Percentiles rank a stretch among this genome's conserved stretches.
Evolutionary conservation across 257 asterid species (phyloP).

Genomic region (Solanum dulcamara): DNA sequence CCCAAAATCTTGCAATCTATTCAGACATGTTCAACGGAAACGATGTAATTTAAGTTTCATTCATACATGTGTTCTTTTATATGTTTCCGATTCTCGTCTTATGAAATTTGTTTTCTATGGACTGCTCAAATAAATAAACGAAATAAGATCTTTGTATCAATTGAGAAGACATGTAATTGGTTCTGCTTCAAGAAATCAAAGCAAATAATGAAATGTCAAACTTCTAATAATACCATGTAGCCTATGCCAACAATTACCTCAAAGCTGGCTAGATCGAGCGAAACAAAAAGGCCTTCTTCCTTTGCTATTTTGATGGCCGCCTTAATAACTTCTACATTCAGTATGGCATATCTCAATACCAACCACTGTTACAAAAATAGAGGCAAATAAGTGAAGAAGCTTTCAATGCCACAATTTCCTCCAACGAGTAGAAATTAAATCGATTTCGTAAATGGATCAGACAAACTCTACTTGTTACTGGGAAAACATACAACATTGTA

Average conservation of each 20-base stretch:
- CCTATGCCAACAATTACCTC: conserved; percentile 42
- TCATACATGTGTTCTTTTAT: neutral
- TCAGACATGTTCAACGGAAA: neutral
- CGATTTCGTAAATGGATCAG: neutral
- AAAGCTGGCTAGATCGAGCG: conserved; percentile 93
- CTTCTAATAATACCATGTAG: neutral
- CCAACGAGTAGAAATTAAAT: neutral
- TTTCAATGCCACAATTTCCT: neutral
- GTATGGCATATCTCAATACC: conserved; percentile 72
- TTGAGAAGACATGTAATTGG: neutral
- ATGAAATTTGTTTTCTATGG: neutral
- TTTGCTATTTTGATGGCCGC: conserved; percentile 78
- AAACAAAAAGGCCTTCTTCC: conserved; percentile 73
- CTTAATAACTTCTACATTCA: conserved; percentile 59
- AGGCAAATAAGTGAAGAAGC: conserved; percentile 2
- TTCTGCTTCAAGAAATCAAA: neutral
- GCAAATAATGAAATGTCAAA: neutral
- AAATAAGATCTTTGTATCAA: neutral
- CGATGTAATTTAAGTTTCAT: neutral
- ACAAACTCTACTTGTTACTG: neutral
- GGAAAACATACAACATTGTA: neutral
- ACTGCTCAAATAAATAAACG: neutral
- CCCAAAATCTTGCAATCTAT: neutral
- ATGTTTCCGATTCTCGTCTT: neutral
- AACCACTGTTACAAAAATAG: conserved; percentile 61